These are phyloP conservation scores for Viola odorata DNA, from an alignment of 345 rosid genomes.

Conservation along the genomic window DNA sequence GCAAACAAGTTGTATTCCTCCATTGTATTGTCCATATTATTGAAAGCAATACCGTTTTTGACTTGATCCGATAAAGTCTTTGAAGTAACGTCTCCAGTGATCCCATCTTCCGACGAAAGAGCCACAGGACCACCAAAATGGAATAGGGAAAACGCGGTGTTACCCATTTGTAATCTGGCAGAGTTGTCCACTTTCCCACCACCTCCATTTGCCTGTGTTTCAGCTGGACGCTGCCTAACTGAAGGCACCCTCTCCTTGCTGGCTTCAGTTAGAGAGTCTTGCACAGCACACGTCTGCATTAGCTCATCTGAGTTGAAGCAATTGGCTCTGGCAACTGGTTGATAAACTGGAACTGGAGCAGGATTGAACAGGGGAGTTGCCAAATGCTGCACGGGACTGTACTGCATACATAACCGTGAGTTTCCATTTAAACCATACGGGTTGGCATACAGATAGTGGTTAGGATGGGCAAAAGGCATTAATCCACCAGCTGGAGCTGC, in stretches of 20 bases:
- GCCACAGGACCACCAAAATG: conserved; percentile 88
- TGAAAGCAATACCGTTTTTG: conserved; percentile 40
- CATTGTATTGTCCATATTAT: conserved; percentile 41
- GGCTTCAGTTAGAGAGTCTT: conserved; percentile 21
- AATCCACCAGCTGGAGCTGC: conserved; percentile 58
- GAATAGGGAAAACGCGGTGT: conserved; percentile 66
- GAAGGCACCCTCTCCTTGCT: conserved; percentile 32
- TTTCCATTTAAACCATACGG: conserved; percentile 60
- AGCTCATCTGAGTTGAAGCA: conserved; percentile 37
- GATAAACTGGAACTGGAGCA: conserved; percentile 48
- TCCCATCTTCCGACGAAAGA: conserved; percentile 43
- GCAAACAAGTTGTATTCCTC: conserved; percentile 94
- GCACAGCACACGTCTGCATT: conserved; percentile 22
- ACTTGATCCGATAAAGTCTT: conserved; percentile 42
- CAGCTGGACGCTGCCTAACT: conserved; percentile 21
- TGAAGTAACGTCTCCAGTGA: conserved; percentile 39
- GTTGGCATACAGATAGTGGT: conserved; percentile 53
- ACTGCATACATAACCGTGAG: conserved; percentile 61
- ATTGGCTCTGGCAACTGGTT: conserved; percentile 42
- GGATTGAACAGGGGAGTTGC: conserved; percentile 41
- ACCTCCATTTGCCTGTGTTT: conserved; percentile 23
- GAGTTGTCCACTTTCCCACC: conserved; percentile 25
- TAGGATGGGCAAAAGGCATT: conserved; percentile 49
- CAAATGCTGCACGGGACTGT: conserved; percentile 47
- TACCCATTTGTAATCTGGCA: conserved; percentile 25